These are phyloP conservation scores for Furcasterigmium sp. DNA, from an alignment of 2,329 filamentous ascomycete species.

Conservation along the genomic window DNA sequence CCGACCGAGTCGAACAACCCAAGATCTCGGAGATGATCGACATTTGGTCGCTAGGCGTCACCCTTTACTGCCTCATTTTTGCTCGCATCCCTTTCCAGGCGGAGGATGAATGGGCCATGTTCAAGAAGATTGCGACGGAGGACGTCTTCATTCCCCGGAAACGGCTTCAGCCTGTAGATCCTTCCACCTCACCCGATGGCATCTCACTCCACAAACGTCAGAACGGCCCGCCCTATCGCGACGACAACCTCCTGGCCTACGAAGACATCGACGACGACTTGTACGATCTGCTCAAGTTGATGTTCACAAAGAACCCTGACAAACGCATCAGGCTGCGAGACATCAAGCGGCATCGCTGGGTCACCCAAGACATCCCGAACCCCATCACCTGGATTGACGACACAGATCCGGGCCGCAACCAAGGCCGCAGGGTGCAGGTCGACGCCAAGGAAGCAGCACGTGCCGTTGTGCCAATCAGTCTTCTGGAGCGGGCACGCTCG, in stretches of 20 bases:
- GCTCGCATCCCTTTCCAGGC: slow-evolving; percentile 91
- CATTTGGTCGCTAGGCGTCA: slow-evolving; percentile 94
- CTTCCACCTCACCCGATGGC: slow-evolving; percentile 49
- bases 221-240: slow-evolving; percentile 63
- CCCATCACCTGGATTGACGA: slow-evolving; percentile 84
- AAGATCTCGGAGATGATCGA: slow-evolving; percentile 92
- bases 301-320: slow-evolving; percentile 84
- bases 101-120: slow-evolving; percentile 87
- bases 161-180: slow-evolving; percentile 72
- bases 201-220: slow-evolving; percentile 51
- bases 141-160: slow-evolving; percentile 84
- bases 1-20: slow-evolving; percentile 56
- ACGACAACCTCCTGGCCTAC: slow-evolving; percentile 74
- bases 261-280: slow-evolving; percentile 80
- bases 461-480: slow-evolving; percentile 83
- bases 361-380: slow-evolving; percentile 72
- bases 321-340: slow-evolving; percentile 85
- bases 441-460: slow-evolving; percentile 85
- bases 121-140: slow-evolving; percentile 84
- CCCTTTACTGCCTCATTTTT: slow-evolving; percentile 90
- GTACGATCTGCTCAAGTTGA: slow-evolving; percentile 68
- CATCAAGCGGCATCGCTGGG: slow-evolving; percentile 92
- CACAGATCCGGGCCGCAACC: slow-evolving; percentile 75
- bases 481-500: slow-evolving; percentile 79
- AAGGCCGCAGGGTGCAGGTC: slow-evolving; percentile 84